phyloP scores from a whole-genome alignment of 1,284 basidiomycete species.

The Pascua guehoae region DNA sequence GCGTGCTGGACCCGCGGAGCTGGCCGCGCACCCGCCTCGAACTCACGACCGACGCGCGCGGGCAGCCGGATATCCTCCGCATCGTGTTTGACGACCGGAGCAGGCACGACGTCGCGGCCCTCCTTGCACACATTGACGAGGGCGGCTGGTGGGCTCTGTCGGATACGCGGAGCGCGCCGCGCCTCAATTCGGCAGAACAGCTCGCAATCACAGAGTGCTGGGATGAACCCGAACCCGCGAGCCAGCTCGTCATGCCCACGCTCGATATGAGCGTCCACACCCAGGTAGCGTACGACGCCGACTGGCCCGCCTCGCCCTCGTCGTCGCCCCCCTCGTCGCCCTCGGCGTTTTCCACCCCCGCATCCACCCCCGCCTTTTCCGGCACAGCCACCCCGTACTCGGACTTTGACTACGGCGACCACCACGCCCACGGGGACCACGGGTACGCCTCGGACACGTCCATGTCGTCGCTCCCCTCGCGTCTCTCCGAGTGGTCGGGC shows the following conservation, averaged over 20 bases:
- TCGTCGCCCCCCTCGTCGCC: background rate
- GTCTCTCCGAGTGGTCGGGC: too few species aligned
- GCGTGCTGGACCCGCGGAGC: constrained; percentile 17
- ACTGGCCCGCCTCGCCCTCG: background rate
- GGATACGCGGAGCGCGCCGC: background rate
- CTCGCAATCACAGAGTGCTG: constrained; percentile 23
- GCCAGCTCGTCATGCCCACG: constrained; percentile 31
- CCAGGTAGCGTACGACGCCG: background rate
- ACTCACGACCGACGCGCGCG: constrained; percentile 6
- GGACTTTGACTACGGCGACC: too few species aligned
- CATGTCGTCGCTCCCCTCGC: too few species aligned
- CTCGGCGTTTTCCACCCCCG: background rate
- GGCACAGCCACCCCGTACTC: too few species aligned
- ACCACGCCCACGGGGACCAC: too few species aligned
- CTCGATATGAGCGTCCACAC: constrained; percentile 21
- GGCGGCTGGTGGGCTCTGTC: constrained; percentile 30
- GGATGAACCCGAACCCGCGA: constrained; percentile 4
- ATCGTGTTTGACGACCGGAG: constrained; percentile 33
- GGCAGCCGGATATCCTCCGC: constrained; percentile 31
- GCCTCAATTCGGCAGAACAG: constrained; percentile 18
- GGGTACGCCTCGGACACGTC: too few species aligned
- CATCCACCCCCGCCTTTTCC: background rate
- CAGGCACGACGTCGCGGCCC: constrained; percentile 22
- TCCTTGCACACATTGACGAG: constrained; percentile 34
- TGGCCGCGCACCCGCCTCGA: constrained; percentile 11